Evolutionary conservation across 2,329 filamentous ascomycete genomes (phyloP), one percentile per base, ranked within the genome.

Genomic region (Zasmidium angulare): DNA sequence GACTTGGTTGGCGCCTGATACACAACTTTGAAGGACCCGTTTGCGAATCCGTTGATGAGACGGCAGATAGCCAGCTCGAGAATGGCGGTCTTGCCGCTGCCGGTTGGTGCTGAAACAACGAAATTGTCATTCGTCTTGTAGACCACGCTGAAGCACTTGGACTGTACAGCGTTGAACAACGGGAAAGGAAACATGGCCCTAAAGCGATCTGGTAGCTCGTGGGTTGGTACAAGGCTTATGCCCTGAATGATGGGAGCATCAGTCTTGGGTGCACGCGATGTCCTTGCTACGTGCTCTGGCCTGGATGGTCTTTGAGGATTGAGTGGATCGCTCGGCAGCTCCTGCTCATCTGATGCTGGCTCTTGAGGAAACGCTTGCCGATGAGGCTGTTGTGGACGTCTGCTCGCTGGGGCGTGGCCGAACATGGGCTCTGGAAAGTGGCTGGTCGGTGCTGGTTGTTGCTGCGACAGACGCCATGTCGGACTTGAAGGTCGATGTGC

Each of bases 1-100:
- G 91, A 89, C 66, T 95, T 96, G 0, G 89, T 93, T 0, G 91
- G 91, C 11, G 91, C 91, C 74, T 91, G 89, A 68, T 96, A 96
- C 2, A 96, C 83, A 47, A 93, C 86, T 72, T 96, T 96, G 80
- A 88, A 92, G 50, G 86, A 79, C 71, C 76, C 85, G 68, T 75
- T 83, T 68, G 73, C 79, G 50, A 82, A 79, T 3, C 76, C 79
- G 36, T 81, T 80, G 23, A 89, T 79, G 2, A 93, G 79, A 59
- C 85, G 86, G 74, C 90, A 93, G 36, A 96, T 89, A 2, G 90
- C 90, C 49, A 96, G 80, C 73, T 96, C 91, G 63, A 96, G 82
- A 10, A 95, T 81, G 0, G 82, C 89, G 0, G 91, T 96, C 73
- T 96, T 96, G 1, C 91, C 91, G 72, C 90, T 93, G 9, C 91